phyloP scores from a whole-genome alignment of 108 stramenopile species.

The Ochromonas danica region DNA sequence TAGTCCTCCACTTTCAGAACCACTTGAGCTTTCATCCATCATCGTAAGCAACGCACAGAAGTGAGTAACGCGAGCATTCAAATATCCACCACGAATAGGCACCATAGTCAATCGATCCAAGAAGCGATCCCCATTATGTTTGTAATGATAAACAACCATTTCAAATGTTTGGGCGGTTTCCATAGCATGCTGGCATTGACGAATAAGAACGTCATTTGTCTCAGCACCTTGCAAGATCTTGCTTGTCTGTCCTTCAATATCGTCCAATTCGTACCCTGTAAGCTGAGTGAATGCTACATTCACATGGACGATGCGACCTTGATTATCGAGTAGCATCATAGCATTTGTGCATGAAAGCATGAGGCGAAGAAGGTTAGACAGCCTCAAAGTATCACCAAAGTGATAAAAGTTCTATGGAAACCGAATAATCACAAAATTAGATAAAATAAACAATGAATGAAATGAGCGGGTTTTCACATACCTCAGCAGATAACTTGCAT shows the following conservation, averaged over 20 bases:
- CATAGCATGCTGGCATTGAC: not conserved
- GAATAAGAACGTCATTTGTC: not conserved
- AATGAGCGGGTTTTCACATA: too few relatives aligned
- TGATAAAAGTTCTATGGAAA: not conserved
- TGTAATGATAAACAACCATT: not conserved
- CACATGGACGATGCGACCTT: not conserved
- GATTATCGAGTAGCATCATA: not conserved
- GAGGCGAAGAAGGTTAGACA: not conserved
- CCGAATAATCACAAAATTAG: not conserved
- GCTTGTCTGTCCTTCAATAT: not conserved
- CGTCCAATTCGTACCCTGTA: not conserved
- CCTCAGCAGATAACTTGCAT: too few relatives aligned
- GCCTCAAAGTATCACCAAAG: not conserved
- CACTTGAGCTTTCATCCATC: too few relatives aligned
- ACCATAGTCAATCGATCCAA: not conserved
- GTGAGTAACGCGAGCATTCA: too few relatives aligned
- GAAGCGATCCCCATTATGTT: not conserved
- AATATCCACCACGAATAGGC: not conserved
- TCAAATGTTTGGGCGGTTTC: not conserved
- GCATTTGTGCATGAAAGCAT: not conserved
- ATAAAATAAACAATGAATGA: too few relatives aligned
- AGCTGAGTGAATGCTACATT: not conserved
- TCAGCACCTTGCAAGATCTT: not conserved
- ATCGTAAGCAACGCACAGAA: too few relatives aligned
- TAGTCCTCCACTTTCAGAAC: too few relatives aligned